Evolutionary conservation across 495 filamentous ascomycete species (phyloP).

Genomic region (Penicillium nucicola): DNA sequence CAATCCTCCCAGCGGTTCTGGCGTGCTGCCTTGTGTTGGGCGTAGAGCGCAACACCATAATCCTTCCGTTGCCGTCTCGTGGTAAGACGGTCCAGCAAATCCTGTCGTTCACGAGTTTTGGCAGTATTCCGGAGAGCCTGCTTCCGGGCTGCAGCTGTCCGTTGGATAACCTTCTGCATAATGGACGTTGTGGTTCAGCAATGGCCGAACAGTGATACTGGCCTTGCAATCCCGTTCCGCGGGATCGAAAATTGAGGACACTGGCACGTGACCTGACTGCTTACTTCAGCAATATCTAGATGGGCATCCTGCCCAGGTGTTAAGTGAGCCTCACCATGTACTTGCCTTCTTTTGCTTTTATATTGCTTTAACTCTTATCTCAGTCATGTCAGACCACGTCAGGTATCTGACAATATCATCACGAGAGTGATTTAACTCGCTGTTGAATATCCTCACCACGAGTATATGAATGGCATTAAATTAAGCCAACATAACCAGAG

Average conservation of each 20-base stretch:
- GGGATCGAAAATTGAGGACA: constrained; percentile 39
- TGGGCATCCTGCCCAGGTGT: no score
- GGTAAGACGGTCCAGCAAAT: constrained; percentile 31
- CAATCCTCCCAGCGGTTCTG: constrained; percentile 63
- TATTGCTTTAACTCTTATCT: no score
- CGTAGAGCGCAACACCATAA: constrained; percentile 31
- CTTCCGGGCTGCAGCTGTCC: constrained; percentile 63
- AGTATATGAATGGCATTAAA: no score
- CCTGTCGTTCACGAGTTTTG: constrained; percentile 40
- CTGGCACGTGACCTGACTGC: constrained; percentile 17
- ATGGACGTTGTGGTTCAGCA: constrained; percentile 28
- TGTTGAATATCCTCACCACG: no score
- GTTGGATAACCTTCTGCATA: constrained; percentile 76
- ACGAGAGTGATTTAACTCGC: no score
- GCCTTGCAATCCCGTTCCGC: constrained; percentile 11
- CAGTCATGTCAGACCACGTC: no score
- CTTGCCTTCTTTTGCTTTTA: no score
- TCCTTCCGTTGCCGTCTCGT: constrained; percentile 29
- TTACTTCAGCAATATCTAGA: constrained; percentile 4
- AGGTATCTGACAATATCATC: no score
- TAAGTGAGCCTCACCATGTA: no score
- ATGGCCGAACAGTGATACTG: constrained; percentile 30
- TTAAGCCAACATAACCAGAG: no score
- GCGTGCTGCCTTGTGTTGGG: constrained; percentile 28
- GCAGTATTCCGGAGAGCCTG: constrained; percentile 49